Base-by-base conservation (phyloP, 768 basidiomycete species). In the Daedalea quercina region DNA sequence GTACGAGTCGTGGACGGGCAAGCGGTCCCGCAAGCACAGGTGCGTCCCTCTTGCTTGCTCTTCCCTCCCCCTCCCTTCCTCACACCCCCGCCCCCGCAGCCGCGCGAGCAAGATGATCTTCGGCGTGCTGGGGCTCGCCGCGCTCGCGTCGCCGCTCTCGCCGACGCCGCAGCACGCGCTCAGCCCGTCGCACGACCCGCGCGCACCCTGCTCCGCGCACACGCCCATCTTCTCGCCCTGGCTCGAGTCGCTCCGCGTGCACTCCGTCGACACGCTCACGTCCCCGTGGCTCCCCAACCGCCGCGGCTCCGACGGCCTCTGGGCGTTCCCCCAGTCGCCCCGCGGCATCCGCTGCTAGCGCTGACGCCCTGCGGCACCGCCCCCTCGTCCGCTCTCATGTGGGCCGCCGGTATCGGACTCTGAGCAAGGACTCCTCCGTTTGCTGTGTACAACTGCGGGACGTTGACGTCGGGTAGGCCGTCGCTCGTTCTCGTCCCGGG, bases 211-310 rank as follows among this genome's bases (percentile, higher is more conserved):
- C 40, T 56, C 56, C 2, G 52, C 57, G 26, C 55, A 55, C 54
- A 57, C 58, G 41, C 56, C 61, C 28, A 46, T 62, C 26, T 58
- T 62, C 31, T 59, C 58, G 1, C 59, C 61, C 42, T 62, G 59
- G 56, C 43, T 62, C 13, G 55, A 62, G 44, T 49, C 58, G 2
- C 53, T 62, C 23, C 56, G 55, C 50, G 47, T 59, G 48, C 54
- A 56, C 31, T 58, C 51, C 45, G 41, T 60, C 26, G 61, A 62
- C 43, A 44, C 54, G 12, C 50, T 59, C 23, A 56, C 59, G 49
- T 62, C 61, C n/a, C 61, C 61, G 1, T 59, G 56, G 56, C 47
- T 58, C 17, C 52, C 61, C 7, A 45, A 57, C 49, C 51, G 24
- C n/a, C 57, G 53, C 12, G 54, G 33, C 45, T 52, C 51, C 44